phyloP scores from a whole-genome alignment of 768 basidiomycete species.

The Mycena filopes region DNA sequence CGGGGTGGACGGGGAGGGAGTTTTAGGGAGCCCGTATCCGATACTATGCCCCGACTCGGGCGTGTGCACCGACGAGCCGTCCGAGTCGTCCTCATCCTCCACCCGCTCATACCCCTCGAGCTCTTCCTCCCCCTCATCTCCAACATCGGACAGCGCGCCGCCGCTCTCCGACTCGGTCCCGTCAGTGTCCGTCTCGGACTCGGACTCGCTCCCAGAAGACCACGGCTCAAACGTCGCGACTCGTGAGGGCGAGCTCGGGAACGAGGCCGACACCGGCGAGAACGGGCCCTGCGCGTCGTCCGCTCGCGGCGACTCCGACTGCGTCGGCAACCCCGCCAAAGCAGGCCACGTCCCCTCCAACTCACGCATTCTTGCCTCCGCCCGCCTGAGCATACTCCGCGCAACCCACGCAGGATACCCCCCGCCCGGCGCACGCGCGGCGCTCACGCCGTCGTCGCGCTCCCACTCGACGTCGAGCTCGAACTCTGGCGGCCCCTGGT shows the following conservation, averaged over 20 bases:
- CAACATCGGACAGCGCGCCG: neutral
- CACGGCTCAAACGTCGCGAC: slow-evolving; percentile 32
- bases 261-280: slow-evolving; percentile 19
- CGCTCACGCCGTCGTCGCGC: neutral
- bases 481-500: too few relatives aligned
- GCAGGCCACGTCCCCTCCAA: slow-evolving; percentile 36
- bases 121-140: neutral
- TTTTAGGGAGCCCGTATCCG: slow-evolving; percentile 1
- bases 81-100: slow-evolving; percentile 15
- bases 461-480: slow-evolving; percentile 24
- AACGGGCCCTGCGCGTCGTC: neutral
- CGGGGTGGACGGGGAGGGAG: too few relatives aligned
- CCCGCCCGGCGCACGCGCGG: slow-evolving; percentile 33
- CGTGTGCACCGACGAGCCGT: slow-evolving; percentile 34
- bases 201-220: slow-evolving; percentile 28
- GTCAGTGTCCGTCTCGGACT: slow-evolving; percentile 8
- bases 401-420: slow-evolving; percentile 67
- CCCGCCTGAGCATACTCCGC: slow-evolving; percentile 61
- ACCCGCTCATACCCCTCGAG: neutral
- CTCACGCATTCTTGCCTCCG: slow-evolving; percentile 54
- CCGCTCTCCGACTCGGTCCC: neutral
- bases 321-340: neutral
- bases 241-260: slow-evolving; percentile 19
- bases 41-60: slow-evolving; percentile 32
- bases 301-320: neutral